A percentile compares a stretch with the other conserved stretches of the same genome.
Conservation (phyloP, 208 protist species). For the Crithidia bombi region DNA sequence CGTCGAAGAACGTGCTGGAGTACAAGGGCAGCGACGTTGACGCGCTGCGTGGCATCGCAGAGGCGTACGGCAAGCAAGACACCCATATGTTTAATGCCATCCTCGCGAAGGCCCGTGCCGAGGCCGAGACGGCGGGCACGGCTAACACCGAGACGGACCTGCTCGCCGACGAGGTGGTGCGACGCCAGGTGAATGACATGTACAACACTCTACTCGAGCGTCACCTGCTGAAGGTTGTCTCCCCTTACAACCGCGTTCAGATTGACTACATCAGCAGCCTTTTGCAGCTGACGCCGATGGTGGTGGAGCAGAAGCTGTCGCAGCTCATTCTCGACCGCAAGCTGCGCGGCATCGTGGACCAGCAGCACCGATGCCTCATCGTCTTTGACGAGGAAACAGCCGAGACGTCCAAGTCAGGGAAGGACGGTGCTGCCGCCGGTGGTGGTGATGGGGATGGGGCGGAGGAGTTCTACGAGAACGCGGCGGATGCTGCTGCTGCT, state of each 20-base stretch:
- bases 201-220: slow-evolving; percentile 97
- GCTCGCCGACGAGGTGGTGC: slow-evolving; percentile 89
- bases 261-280: slow-evolving; percentile 94
- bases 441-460: too few relatives aligned
- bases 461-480: slow-evolving; percentile 49
- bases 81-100: slow-evolving; percentile 94
- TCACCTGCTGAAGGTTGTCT: slow-evolving; percentile 96
- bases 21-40: slow-evolving; percentile 93
- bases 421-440: too few relatives aligned
- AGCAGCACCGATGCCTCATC: slow-evolving; percentile 92
- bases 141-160: slow-evolving; percentile 46
- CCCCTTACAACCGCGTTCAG: slow-evolving; percentile 97
- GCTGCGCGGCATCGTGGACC: slow-evolving; percentile 93
- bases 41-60: slow-evolving; percentile 94
- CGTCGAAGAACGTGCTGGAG: slow-evolving; percentile 91
- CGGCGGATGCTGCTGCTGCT: slow-evolving; percentile 36
- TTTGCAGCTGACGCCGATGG: slow-evolving; percentile 82
- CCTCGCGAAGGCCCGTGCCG: slow-evolving; percentile 37
- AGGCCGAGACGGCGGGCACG: slow-evolving; percentile 18
- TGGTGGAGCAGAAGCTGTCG: slow-evolving; percentile 91
- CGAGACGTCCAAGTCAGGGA: slow-evolving; percentile 29
- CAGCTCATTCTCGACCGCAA: slow-evolving; percentile 99
- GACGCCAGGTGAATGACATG: slow-evolving; percentile 93
- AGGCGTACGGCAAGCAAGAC: slow-evolving; percentile 94
- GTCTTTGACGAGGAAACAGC: slow-evolving; percentile 85